Evolutionary conservation across 495 filamentous ascomycete genomes (phyloP), one percentile per base, ranked within the genome.

Genomic region (Aspergillus haitiensis): DNA sequence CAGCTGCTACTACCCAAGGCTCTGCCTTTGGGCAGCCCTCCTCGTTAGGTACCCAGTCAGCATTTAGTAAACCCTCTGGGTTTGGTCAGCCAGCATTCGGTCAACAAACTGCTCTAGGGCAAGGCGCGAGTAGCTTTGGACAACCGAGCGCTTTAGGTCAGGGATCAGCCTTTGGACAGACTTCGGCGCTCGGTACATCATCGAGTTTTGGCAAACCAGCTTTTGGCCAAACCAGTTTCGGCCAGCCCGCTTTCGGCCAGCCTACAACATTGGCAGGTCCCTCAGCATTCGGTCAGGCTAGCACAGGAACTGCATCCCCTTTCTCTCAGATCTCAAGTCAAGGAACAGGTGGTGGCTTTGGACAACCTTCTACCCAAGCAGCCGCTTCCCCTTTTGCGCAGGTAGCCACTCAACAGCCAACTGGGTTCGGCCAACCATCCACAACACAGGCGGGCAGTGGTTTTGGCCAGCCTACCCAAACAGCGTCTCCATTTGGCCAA

Each of bases 1-100:
- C 64, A n/a, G 52, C 68, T 13, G 64, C 67, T 47, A 51, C 60
- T n/a, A 42, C 51, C 5, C 61, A 60, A 52, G 52, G 67, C 8
- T 70, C 77, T 45, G 61, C 74, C n/a, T 78, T 79, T 49, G 67
- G 71, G 10, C 68, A 73, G 62, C 56, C 72, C 33, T 46, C 63
- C 51, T 13, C 58, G 18, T 6, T 51, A 7, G 48, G 48, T 58
- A 33, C 63, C 57, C 45, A 58, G 51, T 51, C 71, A 16, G 46
- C 67, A 33, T 74, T 75, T 58, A 67, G 72, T 3, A 70, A 74
- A 42, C 61, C 69, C n/a, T 71, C 60, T 13, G 42, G 37, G 44
- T 71, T 75, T 48, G 72, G 69, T 12, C 75, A 78, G 60, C 64
- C 66, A 7, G 62, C 71, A 2, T 74, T 80, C 56, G 71, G 73